These are phyloP conservation scores for Xylariaceae sp. DNA, from an alignment of 2,329 filamentous ascomycete species.

Conservation along the genomic window DNA sequence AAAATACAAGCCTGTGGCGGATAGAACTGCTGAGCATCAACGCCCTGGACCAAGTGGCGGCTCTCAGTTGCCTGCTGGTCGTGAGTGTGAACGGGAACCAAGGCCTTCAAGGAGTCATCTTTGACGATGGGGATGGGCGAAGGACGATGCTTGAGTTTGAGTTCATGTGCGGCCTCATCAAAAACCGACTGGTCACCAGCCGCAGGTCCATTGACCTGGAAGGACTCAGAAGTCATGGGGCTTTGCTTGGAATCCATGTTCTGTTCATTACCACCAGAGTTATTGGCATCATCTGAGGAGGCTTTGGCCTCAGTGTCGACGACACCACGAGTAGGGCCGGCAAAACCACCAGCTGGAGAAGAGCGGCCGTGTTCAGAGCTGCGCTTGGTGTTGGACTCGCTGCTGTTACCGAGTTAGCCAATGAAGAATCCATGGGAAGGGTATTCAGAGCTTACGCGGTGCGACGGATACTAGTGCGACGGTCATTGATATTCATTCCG, in stretches of 20 bases:
- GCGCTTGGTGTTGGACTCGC: conserved; percentile 4
- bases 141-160: neutral
- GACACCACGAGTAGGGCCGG: conserved; percentile 2
- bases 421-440: neutral
- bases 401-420: conserved; percentile 9
- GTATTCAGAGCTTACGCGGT: conserved; percentile 8
- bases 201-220: too few species aligned
- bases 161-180: too few species aligned
- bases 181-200: too few species aligned
- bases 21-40: conserved; percentile 49
- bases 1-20: conserved; percentile 56
- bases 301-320: conserved; percentile 18
- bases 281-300: conserved; percentile 12
- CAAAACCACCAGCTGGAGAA: neutral
- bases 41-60: conserved; percentile 27
- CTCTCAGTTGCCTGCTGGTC: conserved; percentile 10
- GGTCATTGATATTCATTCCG: conserved; percentile 10
- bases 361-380: neutral
- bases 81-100: conserved; percentile 14
- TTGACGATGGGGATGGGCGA: conserved; percentile 7
- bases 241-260: too few species aligned
- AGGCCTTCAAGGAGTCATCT: neutral
- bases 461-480: conserved; percentile 1
- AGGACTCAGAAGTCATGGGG: neutral
- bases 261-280: neutral